Evolutionary conservation across 495 filamentous ascomycete species (phyloP), one percentile per base, ranked within the genome.

Genomic region (Thozetella sp.): DNA sequence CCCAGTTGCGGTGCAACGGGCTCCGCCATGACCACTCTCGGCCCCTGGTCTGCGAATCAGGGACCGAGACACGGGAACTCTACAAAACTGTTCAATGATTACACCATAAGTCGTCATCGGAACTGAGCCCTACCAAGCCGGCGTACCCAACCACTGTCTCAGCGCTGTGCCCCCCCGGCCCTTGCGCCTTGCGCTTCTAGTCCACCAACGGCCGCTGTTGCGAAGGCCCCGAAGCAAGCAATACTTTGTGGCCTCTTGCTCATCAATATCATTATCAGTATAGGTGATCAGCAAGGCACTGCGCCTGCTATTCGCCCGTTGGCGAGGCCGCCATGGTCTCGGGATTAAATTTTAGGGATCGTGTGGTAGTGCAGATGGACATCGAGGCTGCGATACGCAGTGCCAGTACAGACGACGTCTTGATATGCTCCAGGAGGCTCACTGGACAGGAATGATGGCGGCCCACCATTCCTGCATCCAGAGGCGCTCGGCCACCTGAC

Each of bases 61-160:
- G 30, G 15, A 15, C 15, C 15, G 30, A 37, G 6, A 37, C 6
- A 37, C 6, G 30, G 15, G 15, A 37, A 37, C 4, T n/a, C 20
- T 4, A n/a, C 43, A 48, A 48, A n/a, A 37, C n/a, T n/a, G n/a
- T 3, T 48, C 43, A 3, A n/a, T 19, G 20, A 48, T 48, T 48
- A 48, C 43, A 48, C 43, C 43, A 48, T 48, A 48, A 48, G 43
- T 48, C 43, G 43, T 48, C 43, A 48, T 48, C 20, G 43, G n/a
- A 9, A 48, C 43, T n/a, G 43, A 10, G 12, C 43, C 12, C 6
- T 13, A 3, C 3, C 11, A n/a, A 48, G 11, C 43, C 43, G 3
- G 20, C 43, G 20, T 3, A 10, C 43, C 43, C 12, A n/a, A 10
- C 43, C 43, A n/a, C 43, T 48, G 43, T 48, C 43, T 48, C 43